Conservation (phyloP, 2,329 filamentous ascomycete species). For the Seiridium unicorne region DNA sequence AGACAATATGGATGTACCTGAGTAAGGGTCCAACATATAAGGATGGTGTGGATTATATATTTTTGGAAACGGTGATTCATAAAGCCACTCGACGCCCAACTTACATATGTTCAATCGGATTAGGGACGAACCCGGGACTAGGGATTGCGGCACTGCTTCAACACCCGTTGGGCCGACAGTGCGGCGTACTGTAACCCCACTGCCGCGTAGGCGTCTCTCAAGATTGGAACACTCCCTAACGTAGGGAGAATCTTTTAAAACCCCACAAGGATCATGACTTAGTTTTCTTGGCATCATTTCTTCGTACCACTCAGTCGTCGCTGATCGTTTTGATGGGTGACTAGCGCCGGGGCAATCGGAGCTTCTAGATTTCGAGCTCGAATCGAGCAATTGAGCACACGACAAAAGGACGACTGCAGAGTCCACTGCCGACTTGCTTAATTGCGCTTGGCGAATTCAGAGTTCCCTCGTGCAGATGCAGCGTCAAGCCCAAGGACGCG, state of each 20-base stretch:
- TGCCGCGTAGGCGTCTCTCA: constrained; percentile 3
- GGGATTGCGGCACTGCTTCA: too few species aligned
- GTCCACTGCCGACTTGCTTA: too few species aligned
- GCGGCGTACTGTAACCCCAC: neutral
- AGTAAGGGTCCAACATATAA: too few species aligned
- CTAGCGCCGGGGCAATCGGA: neutral
- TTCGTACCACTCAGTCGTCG: neutral
- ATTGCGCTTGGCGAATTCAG: too few species aligned
- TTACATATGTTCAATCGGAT: too few species aligned
- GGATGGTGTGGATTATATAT: too few species aligned
- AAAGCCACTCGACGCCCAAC: too few species aligned
- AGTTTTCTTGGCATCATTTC: neutral
- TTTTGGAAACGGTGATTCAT: too few species aligned
- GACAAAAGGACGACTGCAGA: neutral
- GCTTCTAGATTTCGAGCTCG: neutral
- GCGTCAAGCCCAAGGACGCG: too few species aligned
- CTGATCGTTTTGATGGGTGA: neutral
- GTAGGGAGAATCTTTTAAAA: neutral
- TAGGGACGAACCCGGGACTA: too few species aligned
- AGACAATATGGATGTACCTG: too few species aligned
- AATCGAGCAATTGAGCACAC: constrained; percentile 1
- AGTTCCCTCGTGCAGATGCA: too few species aligned
- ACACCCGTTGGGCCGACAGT: neutral
- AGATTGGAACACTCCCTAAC: neutral
- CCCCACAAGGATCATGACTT: neutral